These are phyloP conservation scores for Leccinum disarticulatum DNA, from an alignment of 768 basidiomycete species.

Conservation along the genomic window DNA sequence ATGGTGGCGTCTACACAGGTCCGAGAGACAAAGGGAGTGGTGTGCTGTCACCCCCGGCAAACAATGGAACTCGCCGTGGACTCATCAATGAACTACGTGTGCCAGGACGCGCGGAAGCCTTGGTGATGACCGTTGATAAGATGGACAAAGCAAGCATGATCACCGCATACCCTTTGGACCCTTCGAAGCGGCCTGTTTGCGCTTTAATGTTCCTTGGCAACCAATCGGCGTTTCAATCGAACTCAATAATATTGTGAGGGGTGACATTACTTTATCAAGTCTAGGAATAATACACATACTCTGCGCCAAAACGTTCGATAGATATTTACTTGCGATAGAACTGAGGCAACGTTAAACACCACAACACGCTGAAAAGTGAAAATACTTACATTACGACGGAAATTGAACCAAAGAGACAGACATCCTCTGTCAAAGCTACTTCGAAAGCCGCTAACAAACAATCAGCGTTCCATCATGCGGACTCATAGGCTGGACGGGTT, in stretches of 20 bases:
- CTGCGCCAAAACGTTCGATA: conserved; percentile 15
- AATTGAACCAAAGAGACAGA: conserved; percentile 94
- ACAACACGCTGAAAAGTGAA: conserved; percentile 8
- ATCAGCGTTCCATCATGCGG: conserved; percentile 19
- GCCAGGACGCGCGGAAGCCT: background rate
- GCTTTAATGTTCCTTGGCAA: conserved; percentile 11
- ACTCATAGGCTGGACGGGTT: background rate
- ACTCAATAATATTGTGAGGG: conserved; percentile 2
- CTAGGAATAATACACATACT: conserved; percentile 20
- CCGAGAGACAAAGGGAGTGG: conserved; percentile 22
- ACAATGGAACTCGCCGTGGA: conserved; percentile 13
- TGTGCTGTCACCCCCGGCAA: conserved; percentile 16
- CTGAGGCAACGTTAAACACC: conserved; percentile 37
- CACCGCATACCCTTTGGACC: background rate
- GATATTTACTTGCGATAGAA: conserved; percentile 74
- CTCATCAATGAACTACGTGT: background rate
- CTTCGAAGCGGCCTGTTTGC: conserved; percentile 4
- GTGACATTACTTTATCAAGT: conserved; percentile 32
- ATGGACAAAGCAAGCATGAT: conserved; percentile 24
- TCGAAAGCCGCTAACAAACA: conserved; percentile 74
- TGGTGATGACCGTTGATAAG: conserved; percentile 11
- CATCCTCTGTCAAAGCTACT: conserved; percentile 98
- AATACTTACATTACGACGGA: conserved; percentile 81
- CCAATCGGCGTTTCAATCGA: conserved; percentile 14
- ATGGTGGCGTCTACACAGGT: conserved; percentile 9